Evolutionary conservation across 2,329 filamentous ascomycete genomes (phyloP).

Genomic region (Diaporthe nobilis): DNA sequence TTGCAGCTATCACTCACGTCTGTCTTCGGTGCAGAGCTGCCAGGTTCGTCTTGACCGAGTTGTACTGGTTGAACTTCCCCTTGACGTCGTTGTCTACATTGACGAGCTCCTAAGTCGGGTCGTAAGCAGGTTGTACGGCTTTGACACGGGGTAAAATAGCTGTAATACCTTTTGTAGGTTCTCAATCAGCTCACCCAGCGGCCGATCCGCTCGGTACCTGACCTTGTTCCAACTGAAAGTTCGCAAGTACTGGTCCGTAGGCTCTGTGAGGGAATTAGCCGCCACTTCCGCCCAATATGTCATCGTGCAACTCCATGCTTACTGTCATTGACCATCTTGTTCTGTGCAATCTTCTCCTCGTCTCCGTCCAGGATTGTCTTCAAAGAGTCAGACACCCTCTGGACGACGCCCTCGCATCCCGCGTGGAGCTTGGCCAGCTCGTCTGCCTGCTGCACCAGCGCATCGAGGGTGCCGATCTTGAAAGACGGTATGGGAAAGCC

Average conservation of each 20-base stretch:
- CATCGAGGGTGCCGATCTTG: slow-evolving; percentile 97
- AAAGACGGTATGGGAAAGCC: slow-evolving; percentile 91
- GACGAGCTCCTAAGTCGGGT: slow-evolving; percentile 77
- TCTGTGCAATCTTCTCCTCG: slow-evolving; percentile 84
- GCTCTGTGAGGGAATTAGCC: slow-evolving; percentile 70
- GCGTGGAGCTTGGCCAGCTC: slow-evolving; percentile 90
- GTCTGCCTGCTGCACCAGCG: slow-evolving; percentile 94
- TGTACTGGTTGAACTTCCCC: slow-evolving; percentile 94
- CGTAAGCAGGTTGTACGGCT: slow-evolving; percentile 17
- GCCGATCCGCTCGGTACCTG: slow-evolving; percentile 94
- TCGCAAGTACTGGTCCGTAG: slow-evolving; percentile 93
- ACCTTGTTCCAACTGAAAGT: slow-evolving; percentile 97
- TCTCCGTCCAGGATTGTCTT: slow-evolving; percentile 86
- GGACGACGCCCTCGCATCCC: slow-evolving; percentile 84
- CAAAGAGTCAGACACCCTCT: slow-evolving; percentile 90
- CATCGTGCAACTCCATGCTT: slow-evolving; percentile 51
- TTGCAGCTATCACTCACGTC: slow-evolving; percentile 69
- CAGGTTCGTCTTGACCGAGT: slow-evolving; percentile 87
- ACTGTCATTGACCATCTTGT: slow-evolving; percentile 97
- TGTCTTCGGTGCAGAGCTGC: slow-evolving; percentile 87
- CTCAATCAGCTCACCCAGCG: slow-evolving; percentile 88
- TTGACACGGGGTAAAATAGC: neutral
- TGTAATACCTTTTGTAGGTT: slow-evolving; percentile 83
- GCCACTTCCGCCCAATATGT: neutral
- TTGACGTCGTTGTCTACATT: slow-evolving; percentile 98